Evolutionary conservation across 140 eudicot species (phyloP), one percentile per base, ranked within the genome.

Genomic region (Bidens hawaiensis): DNA sequence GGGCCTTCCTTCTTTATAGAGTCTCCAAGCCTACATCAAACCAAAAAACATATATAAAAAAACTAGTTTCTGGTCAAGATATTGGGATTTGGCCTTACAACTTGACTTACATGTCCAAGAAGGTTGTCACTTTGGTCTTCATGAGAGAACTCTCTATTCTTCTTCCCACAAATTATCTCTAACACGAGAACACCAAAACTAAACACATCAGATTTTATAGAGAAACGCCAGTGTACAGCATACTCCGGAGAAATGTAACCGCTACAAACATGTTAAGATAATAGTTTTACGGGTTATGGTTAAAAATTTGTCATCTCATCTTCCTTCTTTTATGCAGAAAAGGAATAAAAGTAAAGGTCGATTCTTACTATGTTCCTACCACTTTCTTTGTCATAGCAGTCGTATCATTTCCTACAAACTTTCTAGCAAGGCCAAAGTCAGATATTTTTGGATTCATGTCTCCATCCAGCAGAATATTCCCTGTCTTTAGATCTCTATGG

Each of bases 381-480:
- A 50, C 57, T 50, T 50, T 50, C 17, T 22, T 50, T 11, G 57
- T 50, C 30, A 21, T 50, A 22, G 30, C 15, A 11, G 16, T 50
- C 16, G 57, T 50, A 50, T 50, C 57, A 50, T 12, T 30, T 18
- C 72, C 66, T 45, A 62, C 74, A 58, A 76, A 76, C 36, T 40
- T 77, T 59, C 74, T 67, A 49, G 82, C 82, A 36, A 65, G 61
- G 5, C 81, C 79, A 14, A 75, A 75, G 19, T 75, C 79, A 1
- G 79, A 75, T 18, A 75, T 67, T 56, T 75, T 75, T 15, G 79
- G 79, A 17, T 67, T 75, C 79, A 68, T 67, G 16, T 75, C 75
- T 36, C 26, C 6, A 22, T 75, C 75, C 15, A 75, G 12, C 62
- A 75, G 61, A 14, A 77, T 65, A 61, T 75, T 75, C 49, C 70